A percentile compares a stretch with the other conserved stretches of the same genome.
These are phyloP conservation scores for Pythium plurisporium DNA, from an alignment of 352 stramenopile species.

Conservation along the genomic window DNA sequence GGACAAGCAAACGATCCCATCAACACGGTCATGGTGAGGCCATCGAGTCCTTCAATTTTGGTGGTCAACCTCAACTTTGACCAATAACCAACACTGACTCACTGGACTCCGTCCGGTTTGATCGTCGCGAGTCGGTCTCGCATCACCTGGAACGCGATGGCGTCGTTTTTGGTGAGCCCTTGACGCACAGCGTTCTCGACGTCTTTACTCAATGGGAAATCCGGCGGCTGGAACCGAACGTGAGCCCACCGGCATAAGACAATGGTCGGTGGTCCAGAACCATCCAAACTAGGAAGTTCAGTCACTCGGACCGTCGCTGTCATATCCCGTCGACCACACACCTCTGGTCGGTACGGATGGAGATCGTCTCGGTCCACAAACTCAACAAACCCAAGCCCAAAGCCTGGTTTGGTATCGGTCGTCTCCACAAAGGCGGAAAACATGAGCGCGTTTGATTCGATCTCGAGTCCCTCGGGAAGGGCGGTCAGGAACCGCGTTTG, in stretches of 20 bases:
- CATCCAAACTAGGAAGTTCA: not conserved
- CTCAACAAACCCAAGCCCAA: constrained; percentile 1
- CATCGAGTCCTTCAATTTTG: too few relatives aligned
- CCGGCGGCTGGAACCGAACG: not conserved
- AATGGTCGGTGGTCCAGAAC: not conserved
- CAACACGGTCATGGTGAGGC: too few relatives aligned
- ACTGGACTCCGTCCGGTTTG: too few relatives aligned
- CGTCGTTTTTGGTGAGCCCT: not conserved
- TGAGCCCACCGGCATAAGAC: not conserved
- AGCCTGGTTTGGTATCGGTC: not conserved
- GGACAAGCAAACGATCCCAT: too few relatives aligned
- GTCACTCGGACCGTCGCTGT: not conserved
- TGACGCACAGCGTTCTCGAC: not conserved
- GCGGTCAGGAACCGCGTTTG: constrained; percentile 3
- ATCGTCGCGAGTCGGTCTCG: not conserved
- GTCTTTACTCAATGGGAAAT: not conserved
- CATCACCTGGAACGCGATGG: not conserved
- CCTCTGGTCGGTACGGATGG: constrained; percentile 3
- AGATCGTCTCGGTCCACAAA: constrained; percentile 15
- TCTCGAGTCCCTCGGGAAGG: constrained; percentile 1
- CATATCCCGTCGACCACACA: not conserved
- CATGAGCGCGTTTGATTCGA: constrained; percentile 5
- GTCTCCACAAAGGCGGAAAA: not conserved
- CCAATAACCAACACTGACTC: too few relatives aligned
- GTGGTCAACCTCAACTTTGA: too few relatives aligned